Percentiles rank a stretch among this genome's conserved stretches.
These are phyloP conservation scores for Leccinum boreale DNA, from an alignment of 768 basidiomycete species.

Conservation along the genomic window DNA sequence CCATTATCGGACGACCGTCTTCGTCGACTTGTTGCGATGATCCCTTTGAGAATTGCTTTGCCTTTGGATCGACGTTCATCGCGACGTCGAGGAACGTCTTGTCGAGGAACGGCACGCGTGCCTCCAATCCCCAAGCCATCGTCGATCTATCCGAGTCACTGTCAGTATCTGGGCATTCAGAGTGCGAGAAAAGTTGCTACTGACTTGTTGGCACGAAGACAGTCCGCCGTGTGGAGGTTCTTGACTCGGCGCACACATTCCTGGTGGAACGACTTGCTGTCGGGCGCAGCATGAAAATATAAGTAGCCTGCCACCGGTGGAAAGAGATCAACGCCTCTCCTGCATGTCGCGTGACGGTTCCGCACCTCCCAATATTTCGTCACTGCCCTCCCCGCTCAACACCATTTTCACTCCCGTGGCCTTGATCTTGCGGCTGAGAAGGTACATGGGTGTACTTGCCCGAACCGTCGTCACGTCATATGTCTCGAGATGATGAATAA, in stretches of 20 bases:
- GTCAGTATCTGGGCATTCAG: slow-evolving; percentile 2
- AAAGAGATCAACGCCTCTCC: slow-evolving; percentile 5
- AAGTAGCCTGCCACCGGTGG: slow-evolving; percentile 70
- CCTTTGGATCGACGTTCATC: slow-evolving; percentile 84
- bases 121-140: slow-evolving; percentile 99
- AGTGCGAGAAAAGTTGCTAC: slow-evolving; percentile 15
- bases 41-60: slow-evolving; percentile 89
- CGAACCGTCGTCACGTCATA: slow-evolving; percentile 99
- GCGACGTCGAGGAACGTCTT: slow-evolving; percentile 92
- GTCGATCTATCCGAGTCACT: slow-evolving; percentile 60
- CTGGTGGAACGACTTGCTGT: slow-evolving; percentile 85
- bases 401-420: slow-evolving; percentile 99
- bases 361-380: slow-evolving; percentile 93
- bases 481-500: slow-evolving; percentile 97
- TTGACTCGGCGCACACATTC: slow-evolving; percentile 94
- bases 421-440: slow-evolving; percentile 96
- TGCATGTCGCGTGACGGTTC: not conserved
- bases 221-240: slow-evolving; percentile 96
- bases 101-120: slow-evolving; percentile 98
- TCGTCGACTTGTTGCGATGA: slow-evolving; percentile 64
- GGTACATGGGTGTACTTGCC: slow-evolving; percentile 98
- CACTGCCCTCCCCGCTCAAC: slow-evolving; percentile 93
- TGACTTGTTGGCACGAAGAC: slow-evolving; percentile 96
- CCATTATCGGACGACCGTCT: slow-evolving; percentile 91
- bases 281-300: slow-evolving; percentile 98